A percentile compares a stretch with the other conserved stretches of the same genome.
These are phyloP conservation scores for Epichloe sibirici DNA, from an alignment of 2,329 filamentous ascomycete genomes.

Conservation along the genomic window DNA sequence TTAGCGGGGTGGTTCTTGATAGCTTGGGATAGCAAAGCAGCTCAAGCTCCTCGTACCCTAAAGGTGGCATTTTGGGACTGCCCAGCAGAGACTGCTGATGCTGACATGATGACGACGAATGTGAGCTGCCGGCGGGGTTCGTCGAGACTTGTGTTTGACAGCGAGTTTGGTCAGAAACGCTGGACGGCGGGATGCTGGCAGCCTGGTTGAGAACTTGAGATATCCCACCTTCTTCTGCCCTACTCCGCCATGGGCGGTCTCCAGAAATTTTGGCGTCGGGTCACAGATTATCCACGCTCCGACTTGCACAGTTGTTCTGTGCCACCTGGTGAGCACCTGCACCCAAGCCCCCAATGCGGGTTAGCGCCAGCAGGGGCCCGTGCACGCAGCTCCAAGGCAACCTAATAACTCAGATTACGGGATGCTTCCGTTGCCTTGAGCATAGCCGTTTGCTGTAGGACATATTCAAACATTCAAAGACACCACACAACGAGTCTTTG, in stretches of 20 bases:
- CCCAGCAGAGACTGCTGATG: conserved; percentile 25
- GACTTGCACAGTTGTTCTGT: conserved; percentile 10
- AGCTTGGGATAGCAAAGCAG: conserved; percentile 13
- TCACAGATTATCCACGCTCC: conserved; percentile 28
- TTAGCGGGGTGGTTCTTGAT: conserved; percentile 23
- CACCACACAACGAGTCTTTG: neutral
- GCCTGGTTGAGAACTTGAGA: conserved; percentile 22
- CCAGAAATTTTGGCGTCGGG: conserved; percentile 30
- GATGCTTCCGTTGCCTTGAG: conserved; percentile 23
- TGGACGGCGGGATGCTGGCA: conserved; percentile 14
- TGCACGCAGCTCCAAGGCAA: conserved; percentile 28
- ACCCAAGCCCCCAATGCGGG: conserved; percentile 7
- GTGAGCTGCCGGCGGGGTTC: conserved; percentile 14
- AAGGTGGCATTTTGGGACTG: conserved; percentile 41
- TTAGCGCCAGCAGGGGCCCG: conserved; percentile 17
- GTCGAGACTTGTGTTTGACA: conserved; percentile 17
- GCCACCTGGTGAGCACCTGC: conserved; percentile 3
- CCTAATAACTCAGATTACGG: conserved; percentile 24
- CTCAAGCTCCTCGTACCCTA: conserved; percentile 32
- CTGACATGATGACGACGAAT: conserved; percentile 35
- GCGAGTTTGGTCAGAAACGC: conserved; percentile 17
- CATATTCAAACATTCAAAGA: conserved; percentile 11
- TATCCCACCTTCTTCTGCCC: conserved; percentile 29
- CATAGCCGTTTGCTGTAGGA: conserved; percentile 11
- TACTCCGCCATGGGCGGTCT: conserved; percentile 22